A percentile compares a stretch with the other conserved stretches of the same genome.
These are phyloP conservation scores for Bryoglossum gracile DNA, from an alignment of 495 filamentous ascomycete species.

Conservation along the genomic window DNA sequence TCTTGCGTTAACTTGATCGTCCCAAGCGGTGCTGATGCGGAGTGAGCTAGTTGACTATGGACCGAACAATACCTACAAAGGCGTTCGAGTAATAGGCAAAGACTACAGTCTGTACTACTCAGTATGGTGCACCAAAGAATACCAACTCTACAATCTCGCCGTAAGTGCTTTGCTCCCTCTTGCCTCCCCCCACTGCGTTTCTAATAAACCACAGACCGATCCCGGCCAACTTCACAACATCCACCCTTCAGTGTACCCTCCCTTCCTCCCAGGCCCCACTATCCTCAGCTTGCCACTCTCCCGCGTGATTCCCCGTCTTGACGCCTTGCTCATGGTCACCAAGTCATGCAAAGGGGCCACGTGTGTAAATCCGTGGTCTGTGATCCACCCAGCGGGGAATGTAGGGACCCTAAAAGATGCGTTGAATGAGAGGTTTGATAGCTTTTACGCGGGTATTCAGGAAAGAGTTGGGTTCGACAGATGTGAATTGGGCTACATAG, in stretches of 20 bases:
- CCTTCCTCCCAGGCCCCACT: not conserved
- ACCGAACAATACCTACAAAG: conserved; percentile 53
- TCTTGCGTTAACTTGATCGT: too few species aligned
- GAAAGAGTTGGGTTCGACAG: conserved; percentile 37
- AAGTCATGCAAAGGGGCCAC: conserved; percentile 47
- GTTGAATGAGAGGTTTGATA: conserved; percentile 32
- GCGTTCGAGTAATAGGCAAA: conserved; percentile 40
- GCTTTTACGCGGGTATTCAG: conserved; percentile 36
- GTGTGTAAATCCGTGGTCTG: conserved; percentile 49
- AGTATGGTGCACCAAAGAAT: conserved; percentile 55
- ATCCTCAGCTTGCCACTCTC: conserved; percentile 32
- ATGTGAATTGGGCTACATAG: conserved; percentile 49
- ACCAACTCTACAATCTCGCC: conserved; percentile 52
- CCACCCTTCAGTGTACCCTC: conserved; percentile 27
- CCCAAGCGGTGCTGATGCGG: not conserved
- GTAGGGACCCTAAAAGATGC: conserved; percentile 30
- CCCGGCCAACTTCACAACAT: conserved; percentile 50
- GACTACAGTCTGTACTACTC: conserved; percentile 52
- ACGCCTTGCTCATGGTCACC: conserved; percentile 51
- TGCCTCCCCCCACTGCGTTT: not conserved
- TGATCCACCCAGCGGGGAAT: conserved; percentile 41
- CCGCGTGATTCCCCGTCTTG: conserved; percentile 39
- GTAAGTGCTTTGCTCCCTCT: conserved; percentile 28
- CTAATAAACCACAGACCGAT: conserved; percentile 33
- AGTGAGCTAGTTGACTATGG: conserved; percentile 13